A percentile compares a stretch with the other conserved stretches of the same genome.
Conservation (phyloP, 2,329 filamentous ascomycete genomes). For the Colletotrichum sp. region DNA sequence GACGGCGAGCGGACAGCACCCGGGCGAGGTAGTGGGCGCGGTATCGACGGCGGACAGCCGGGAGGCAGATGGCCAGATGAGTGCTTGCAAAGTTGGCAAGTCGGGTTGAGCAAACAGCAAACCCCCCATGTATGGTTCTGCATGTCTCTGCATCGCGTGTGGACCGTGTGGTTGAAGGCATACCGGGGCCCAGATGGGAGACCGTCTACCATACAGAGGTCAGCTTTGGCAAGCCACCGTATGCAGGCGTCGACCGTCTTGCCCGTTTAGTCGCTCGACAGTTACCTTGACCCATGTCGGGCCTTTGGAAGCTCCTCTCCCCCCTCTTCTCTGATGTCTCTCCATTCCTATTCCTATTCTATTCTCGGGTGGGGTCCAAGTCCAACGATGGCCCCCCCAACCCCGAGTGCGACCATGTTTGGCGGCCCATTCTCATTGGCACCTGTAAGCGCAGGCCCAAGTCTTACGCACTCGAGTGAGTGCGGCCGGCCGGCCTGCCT, state of each 20-base stretch:
- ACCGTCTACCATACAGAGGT: neutral
- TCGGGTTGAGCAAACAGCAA: constrained; percentile 8
- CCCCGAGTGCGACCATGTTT: constrained; percentile 17
- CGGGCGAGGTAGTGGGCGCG: neutral
- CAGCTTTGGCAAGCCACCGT: constrained; percentile 18
- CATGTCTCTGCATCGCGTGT: constrained; percentile 24
- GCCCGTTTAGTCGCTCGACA: constrained; percentile 35
- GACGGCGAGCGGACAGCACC: neutral
- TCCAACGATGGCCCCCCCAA: constrained; percentile 21
- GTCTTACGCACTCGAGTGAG: constrained; percentile 16
- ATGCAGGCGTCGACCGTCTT: constrained; percentile 33
- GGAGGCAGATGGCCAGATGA: neutral
- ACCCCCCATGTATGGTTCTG: constrained; percentile 9
- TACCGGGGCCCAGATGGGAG: neutral
- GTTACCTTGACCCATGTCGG: constrained; percentile 29
- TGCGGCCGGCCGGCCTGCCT: constrained; percentile 17
- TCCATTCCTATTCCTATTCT: constrained; percentile 19
- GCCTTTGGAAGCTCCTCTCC: constrained; percentile 18
- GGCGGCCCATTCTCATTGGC: constrained; percentile 45
- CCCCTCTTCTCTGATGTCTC: neutral
- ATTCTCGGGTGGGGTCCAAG: constrained; percentile 21
- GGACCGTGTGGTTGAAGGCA: constrained; percentile 23
- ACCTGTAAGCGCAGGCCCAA: constrained; percentile 48
- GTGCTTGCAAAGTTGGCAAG: constrained; percentile 9
- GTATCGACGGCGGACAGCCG: constrained; percentile 14